A percentile compares a stretch with the other conserved stretches of the same genome.
Evolutionary conservation across 2,329 filamentous ascomycete genomes (phyloP).

Genomic region (Aspergillus sclerotialis): DNA sequence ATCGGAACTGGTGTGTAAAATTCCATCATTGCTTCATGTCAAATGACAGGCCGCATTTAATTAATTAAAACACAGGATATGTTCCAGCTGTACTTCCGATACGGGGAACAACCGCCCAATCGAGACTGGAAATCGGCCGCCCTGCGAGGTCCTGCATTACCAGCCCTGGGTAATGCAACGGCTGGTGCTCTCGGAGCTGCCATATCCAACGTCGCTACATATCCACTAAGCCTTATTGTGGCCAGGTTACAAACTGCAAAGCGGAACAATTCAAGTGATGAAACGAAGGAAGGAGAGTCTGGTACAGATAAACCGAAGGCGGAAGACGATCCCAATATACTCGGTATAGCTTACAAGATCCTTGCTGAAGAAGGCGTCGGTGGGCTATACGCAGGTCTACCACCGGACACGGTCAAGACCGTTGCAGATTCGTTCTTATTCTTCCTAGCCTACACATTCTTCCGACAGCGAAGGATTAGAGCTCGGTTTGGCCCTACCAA

Average conservation of each 20-base stretch:
- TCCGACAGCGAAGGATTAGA: slow-evolving; percentile 41
- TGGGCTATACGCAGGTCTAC: slow-evolving; percentile 64
- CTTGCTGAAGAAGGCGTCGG: slow-evolving; percentile 64
- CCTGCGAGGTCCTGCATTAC: slow-evolving; percentile 45
- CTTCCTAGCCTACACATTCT: slow-evolving; percentile 69
- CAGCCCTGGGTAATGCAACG: slow-evolving; percentile 72
- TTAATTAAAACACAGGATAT: slow-evolving; percentile 26
- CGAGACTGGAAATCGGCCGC: slow-evolving; percentile 25
- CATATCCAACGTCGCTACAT: slow-evolving; percentile 69
- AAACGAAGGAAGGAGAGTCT: slow-evolving; percentile 44
- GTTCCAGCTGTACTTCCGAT: slow-evolving; percentile 39
- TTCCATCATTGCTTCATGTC: neutral
- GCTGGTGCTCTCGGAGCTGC: slow-evolving; percentile 74
- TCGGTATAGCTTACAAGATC: slow-evolving; percentile 66
- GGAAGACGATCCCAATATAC: slow-evolving; percentile 56
- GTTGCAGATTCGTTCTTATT: slow-evolving; percentile 75
- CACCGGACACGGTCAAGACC: slow-evolving; percentile 59
- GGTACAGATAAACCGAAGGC: slow-evolving; percentile 29
- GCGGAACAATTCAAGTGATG: slow-evolving; percentile 38
- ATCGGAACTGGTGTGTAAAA: slow-evolving; percentile 16
- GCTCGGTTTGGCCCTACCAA: slow-evolving; percentile 20
- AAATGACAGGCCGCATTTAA: neutral
- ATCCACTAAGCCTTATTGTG: slow-evolving; percentile 75
- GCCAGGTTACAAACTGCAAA: slow-evolving; percentile 72
- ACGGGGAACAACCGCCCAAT: slow-evolving; percentile 24